Base-by-base conservation (phyloP, 2,329 filamentous ascomycete species). In the Hymenoscyphus fructigenus region DNA sequence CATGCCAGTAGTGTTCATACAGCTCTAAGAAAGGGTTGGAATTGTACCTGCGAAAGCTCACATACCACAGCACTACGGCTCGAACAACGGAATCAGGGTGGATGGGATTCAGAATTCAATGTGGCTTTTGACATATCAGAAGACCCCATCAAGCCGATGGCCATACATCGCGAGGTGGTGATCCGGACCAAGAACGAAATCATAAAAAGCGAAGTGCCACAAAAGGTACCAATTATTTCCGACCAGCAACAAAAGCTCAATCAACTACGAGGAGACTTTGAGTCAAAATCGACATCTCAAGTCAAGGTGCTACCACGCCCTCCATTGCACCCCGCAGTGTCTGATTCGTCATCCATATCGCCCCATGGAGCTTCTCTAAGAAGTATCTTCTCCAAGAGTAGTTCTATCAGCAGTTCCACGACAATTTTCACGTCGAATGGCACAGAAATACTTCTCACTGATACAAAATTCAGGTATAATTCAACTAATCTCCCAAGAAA, bases 1-100 rank as follows among this genome's bases (percentile, higher is more conserved):
- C 68, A 73, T 50, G 72, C 72, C 3, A 61, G 47, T 29, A 70
- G 64, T 56, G 59, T 73, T 34, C 70, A 73, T 47, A 61, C 64
- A 6, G 70, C 66, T 12, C 44, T 73, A 26, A 68, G 57, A 50
- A 66, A 67, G 41, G 63, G 68, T 15, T 73, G 69, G 70, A 67
- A 65, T 44, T 73, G 71, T 57, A 59, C 64, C 53, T 73, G 70
- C 65, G 59, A 53, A n/a, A 20, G 20, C 15, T 63, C 65, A 28
- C 70, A 73, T 60, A 28, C 29, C 7, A 60, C 68, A 23, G 63
- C 60, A 4, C 66, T 73, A 50, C 67, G 64, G 7, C 60, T 73
- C 3, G 67, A 73, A 44, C 62, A 63, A 57, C 64, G 68, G 10
- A 59, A 41, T 5, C 64, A 64, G 23, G 65, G 64, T 29, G 67